Evolutionary conservation across 495 filamentous ascomycete species (phyloP), one percentile per base, ranked within the genome.

Genomic region (Aspergillus biplanus): DNA sequence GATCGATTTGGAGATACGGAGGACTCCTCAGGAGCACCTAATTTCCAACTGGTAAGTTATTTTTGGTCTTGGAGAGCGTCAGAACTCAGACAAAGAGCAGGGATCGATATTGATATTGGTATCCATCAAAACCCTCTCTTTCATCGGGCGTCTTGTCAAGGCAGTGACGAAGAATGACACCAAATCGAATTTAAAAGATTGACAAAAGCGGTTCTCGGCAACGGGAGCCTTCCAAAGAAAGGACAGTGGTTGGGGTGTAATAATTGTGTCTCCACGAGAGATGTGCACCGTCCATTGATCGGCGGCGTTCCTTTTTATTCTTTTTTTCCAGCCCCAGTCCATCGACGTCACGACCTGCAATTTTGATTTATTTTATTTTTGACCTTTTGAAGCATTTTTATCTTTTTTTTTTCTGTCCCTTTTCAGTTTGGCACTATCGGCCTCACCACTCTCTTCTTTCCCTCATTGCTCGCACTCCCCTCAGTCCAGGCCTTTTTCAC

Each of bases 331-430:
- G 16, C 31, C 32, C 13, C 31, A 15, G 52, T 33, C 33, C 58
- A 63, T 42, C 55, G 60, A 67, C 61, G 46, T 67, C 59, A 67
- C 61, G 46, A 58, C 64, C 44, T 15, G 52, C 52, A 46, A 3
- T 32, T 48, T 6, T 6, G 6, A 16, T 56, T 49, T 49, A 33
- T 58, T 11, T 44, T 27, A 31, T 46, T 31, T 32, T 56, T 6
- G 5, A 27, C 27, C 32, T 3, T 32, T 33, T 54, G 16, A 15
- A 33, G 16, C 15, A 32, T 15, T 60, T 21, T 44, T 56, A 12
- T 56, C 37, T 62, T 56, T 47, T 50, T 21, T 58, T 53, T 46
- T 47, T 35, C 37, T 12, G 33, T 34, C 7, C 13, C 15, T 47
- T 18, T 33, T 15, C 4, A 13, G 18, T 27, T 54, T 18, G 47